These are phyloP conservation scores for Hyphopichia burtonii DNA, from an alignment of 1,139 yeast species.

Conservation along the genomic window DNA sequence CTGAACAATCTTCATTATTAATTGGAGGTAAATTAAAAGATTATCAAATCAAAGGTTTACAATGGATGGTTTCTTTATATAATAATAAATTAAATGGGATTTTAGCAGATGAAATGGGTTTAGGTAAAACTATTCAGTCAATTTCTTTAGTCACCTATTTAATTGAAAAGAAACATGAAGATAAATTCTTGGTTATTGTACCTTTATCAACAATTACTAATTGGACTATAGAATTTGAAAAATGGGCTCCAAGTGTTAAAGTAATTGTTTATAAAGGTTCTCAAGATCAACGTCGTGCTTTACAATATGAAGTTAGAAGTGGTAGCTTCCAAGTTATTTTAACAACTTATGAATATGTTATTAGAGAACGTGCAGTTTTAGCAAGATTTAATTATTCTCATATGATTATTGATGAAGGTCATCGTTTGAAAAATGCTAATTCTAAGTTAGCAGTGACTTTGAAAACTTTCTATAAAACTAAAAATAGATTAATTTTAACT, in stretches of 20 bases:
- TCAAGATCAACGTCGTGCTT: conserved; percentile 64
- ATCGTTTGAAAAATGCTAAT: conserved; percentile 79
- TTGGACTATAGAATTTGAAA: conserved; percentile 82
- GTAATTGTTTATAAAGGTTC: conserved; percentile 75
- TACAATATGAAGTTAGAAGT: conserved; percentile 58
- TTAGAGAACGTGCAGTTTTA: conserved; percentile 68
- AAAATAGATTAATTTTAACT: conserved; percentile 75
- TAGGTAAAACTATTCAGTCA: conserved; percentile 92
- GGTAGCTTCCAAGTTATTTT: conserved; percentile 76
- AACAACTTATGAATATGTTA: conserved; percentile 78
- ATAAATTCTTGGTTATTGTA: conserved; percentile 77
- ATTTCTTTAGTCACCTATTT: conserved; percentile 81
- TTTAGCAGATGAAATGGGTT: conserved; percentile 95
- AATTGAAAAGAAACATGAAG: conserved; percentile 66
- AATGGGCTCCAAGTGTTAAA: conserved; percentile 79
- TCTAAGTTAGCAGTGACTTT: conserved; percentile 72
- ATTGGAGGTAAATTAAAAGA: conserved; percentile 91
- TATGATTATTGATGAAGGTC: conserved; percentile 90
- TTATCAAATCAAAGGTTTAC: conserved; percentile 89
- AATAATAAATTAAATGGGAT: conserved; percentile 95
- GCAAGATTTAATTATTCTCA: conserved; percentile 76
- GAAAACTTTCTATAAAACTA: conserved; percentile 70
- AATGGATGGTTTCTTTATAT: conserved; percentile 96
- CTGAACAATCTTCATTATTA: conserved; percentile 61
- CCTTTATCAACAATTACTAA: conserved; percentile 82